A percentile compares a stretch with the other conserved stretches of the same genome.
Evolutionary conservation across 2,329 filamentous ascomycete genomes (phyloP).

Genomic region (Erysiphe neolycopersici): DNA sequence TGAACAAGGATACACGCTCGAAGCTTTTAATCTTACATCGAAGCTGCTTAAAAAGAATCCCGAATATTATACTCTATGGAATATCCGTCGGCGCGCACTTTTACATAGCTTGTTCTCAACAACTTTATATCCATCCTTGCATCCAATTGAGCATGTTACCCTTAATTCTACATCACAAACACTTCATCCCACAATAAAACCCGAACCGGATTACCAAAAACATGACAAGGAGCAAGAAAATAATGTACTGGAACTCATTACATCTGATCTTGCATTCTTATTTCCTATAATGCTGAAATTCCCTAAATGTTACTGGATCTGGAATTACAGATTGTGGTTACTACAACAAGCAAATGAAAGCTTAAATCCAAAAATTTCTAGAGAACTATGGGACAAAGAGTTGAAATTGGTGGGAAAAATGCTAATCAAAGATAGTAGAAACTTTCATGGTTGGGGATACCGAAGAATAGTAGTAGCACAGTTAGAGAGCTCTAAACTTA

Average conservation of each 20-base stretch:
- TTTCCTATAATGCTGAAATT: conserved; percentile 61
- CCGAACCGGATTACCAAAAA: conserved; percentile 19
- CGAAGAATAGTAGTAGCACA: conserved; percentile 50
- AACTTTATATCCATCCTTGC: conserved; percentile 25
- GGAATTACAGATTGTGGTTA: conserved; percentile 83
- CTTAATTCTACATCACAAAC: not conserved
- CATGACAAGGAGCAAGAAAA: conserved; percentile 19
- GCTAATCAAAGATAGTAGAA: conserved; percentile 61
- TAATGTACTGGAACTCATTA: conserved; percentile 31
- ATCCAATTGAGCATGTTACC: conserved; percentile 14
- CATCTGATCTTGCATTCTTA: conserved; percentile 53
- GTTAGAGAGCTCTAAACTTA: conserved; percentile 32
- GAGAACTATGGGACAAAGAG: conserved; percentile 58
- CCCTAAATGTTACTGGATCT: conserved; percentile 98
- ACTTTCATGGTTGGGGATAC: conserved; percentile 95
- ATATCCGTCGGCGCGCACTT: conserved; percentile 51
- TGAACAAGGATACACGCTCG: conserved; percentile 15
- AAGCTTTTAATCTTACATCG: conserved; percentile 41
- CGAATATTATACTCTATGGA: conserved; percentile 82
- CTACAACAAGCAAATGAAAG: conserved; percentile 42
- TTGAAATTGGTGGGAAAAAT: conserved; percentile 65
- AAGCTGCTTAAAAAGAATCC: conserved; percentile 52
- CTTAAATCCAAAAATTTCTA: conserved; percentile 28
- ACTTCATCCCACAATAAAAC: conserved; percentile 20
- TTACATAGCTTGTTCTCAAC: conserved; percentile 28